Conservation (phyloP, 1,284 basidiomycete species). For the Quambalaria eucalypti region DNA sequence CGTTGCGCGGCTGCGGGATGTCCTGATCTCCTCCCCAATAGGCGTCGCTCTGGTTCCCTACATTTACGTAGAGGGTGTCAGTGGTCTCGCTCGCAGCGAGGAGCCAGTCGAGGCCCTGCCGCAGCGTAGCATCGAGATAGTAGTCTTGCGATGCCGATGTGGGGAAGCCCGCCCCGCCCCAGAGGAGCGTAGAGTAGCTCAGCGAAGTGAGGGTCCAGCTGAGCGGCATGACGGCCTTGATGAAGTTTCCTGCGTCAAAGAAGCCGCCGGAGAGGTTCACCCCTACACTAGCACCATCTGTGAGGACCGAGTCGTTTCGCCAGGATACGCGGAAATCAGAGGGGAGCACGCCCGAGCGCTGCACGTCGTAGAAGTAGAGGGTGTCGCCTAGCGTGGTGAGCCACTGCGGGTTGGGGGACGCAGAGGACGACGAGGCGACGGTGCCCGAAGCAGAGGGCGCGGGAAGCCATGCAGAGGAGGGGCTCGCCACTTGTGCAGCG, state of each 20-base stretch:
- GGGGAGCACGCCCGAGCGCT: slow-evolving; percentile 69
- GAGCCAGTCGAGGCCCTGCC: slow-evolving; percentile 85
- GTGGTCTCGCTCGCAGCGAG: slow-evolving; percentile 76
- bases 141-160: slow-evolving; percentile 72
- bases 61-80: slow-evolving; percentile 67
- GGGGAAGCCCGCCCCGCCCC: slow-evolving; percentile 73
- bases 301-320: slow-evolving; percentile 69
- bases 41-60: slow-evolving; percentile 59
- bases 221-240: slow-evolving; percentile 57
- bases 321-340: slow-evolving; percentile 66
- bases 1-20: slow-evolving; percentile 65
- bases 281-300: slow-evolving; percentile 66
- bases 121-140: slow-evolving; percentile 64
- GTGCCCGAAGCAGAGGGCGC: slow-evolving; percentile 6
- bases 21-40: slow-evolving; percentile 81
- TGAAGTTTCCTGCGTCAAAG: slow-evolving; percentile 78
- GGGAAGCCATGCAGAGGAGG: slow-evolving; percentile 2
- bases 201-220: slow-evolving; percentile 70
- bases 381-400: slow-evolving; percentile 66
- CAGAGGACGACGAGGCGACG: background rate
- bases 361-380: slow-evolving; percentile 82
- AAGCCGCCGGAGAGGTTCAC: slow-evolving; percentile 76
- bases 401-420: slow-evolving; percentile 56
- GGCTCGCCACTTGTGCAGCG: background rate
- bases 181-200: slow-evolving; percentile 77